Percentiles rank a stretch among this genome's conserved stretches.
Conservation (phyloP, 768 basidiomycete genomes). For the Tubosaeta sp. region DNA sequence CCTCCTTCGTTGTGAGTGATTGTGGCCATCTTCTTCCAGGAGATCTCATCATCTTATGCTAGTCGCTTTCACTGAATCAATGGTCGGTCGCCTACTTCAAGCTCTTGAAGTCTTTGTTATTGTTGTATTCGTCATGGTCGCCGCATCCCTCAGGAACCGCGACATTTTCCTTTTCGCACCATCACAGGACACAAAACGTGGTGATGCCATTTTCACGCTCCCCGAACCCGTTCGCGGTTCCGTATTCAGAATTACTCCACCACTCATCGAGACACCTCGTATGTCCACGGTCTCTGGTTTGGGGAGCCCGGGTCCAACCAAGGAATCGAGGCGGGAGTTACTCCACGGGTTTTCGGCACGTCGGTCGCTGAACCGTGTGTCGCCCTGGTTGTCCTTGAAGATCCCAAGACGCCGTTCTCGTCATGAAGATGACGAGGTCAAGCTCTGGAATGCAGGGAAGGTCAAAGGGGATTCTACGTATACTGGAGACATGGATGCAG, state of each 20-base stretch:
- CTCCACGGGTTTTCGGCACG: conserved; percentile 12
- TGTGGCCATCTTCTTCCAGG: background rate
- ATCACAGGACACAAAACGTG: background rate
- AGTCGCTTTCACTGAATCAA: conserved; percentile 70
- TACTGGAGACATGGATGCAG: background rate
- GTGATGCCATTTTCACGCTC: conserved; percentile 11
- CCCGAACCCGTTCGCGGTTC: conserved; percentile 27
- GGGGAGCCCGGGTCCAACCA: conserved; percentile 1
- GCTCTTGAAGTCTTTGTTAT: conserved; percentile 61
- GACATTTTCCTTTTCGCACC: background rate
- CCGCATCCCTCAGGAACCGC: conserved; percentile 33
- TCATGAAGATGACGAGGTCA: conserved; percentile 25
- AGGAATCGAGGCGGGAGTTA: conserved; percentile 7
- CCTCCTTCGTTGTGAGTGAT: conserved; percentile 51
- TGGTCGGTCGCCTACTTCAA: conserved; percentile 62
- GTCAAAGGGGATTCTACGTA: conserved; percentile 15
- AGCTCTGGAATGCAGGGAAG: conserved; percentile 33
- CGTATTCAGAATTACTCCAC: conserved; percentile 22
- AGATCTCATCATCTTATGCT: conserved; percentile 10
- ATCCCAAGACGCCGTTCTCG: conserved; percentile 24
- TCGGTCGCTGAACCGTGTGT: conserved; percentile 27
- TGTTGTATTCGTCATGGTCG: conserved; percentile 53
- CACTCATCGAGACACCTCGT: conserved; percentile 23
- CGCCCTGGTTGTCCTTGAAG: conserved; percentile 38
- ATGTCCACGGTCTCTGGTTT: conserved; percentile 15